Evolutionary conservation across 371 early-diverging fungal genomes (phyloP).

Genomic region (Rhizopus microsporus): DNA sequence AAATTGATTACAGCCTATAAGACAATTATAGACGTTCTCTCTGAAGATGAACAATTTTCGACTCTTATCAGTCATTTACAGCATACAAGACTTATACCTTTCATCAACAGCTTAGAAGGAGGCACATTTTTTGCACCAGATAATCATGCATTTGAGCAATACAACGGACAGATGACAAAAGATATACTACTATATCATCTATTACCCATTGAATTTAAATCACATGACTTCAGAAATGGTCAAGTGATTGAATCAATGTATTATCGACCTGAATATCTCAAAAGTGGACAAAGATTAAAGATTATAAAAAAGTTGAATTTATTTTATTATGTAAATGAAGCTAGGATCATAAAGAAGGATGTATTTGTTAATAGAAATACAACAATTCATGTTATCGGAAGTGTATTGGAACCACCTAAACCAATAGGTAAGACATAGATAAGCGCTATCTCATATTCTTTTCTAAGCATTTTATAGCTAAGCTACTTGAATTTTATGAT

Average conservation of each 20-base stretch:
- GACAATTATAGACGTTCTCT: slow-evolving; percentile 39
- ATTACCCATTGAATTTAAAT: slow-evolving; percentile 23
- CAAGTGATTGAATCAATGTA: slow-evolving; percentile 48
- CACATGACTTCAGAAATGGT: slow-evolving; percentile 30
- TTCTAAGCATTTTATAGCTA: slow-evolving; percentile 21
- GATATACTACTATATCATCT: slow-evolving; percentile 49
- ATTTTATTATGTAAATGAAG: slow-evolving; percentile 16
- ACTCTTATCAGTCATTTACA: slow-evolving; percentile 34
- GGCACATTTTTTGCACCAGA: slow-evolving; percentile 62
- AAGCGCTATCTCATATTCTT: background rate
- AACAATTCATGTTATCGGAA: slow-evolving; percentile 24
- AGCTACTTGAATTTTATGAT: slow-evolving; percentile 30
- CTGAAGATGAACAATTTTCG: slow-evolving; percentile 31
- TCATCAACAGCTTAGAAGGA: slow-evolving; percentile 39
- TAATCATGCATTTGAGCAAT: slow-evolving; percentile 46
- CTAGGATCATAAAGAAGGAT: slow-evolving; percentile 27
- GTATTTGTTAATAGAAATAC: slow-evolving; percentile 33
- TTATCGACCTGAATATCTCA: slow-evolving; percentile 39
- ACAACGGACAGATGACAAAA: slow-evolving; percentile 26
- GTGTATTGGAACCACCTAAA: slow-evolving; percentile 22
- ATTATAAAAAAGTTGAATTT: slow-evolving; percentile 35
- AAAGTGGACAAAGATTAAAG: slow-evolving; percentile 41
- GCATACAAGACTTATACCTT: slow-evolving; percentile 29
- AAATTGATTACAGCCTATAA: slow-evolving; percentile 20
- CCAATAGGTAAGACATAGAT: slow-evolving; percentile 17